A percentile compares a stretch with the other conserved stretches of the same genome.
phyloP scores from a whole-genome alignment of 371 early-diverging fungal genomes.

The Nematocida sp. region DNA sequence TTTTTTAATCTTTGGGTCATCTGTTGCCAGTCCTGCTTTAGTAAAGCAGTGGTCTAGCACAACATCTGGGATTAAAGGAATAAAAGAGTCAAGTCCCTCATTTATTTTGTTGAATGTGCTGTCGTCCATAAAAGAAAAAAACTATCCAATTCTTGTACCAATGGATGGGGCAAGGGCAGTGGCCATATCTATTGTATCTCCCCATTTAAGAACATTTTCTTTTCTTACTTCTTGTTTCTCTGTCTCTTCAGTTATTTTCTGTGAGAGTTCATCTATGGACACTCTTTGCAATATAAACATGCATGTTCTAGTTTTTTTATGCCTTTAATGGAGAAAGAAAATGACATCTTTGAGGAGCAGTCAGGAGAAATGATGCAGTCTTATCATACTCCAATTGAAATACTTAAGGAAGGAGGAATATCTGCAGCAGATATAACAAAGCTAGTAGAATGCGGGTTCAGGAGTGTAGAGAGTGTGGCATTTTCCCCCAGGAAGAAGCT shows the following conservation, averaged over 20 bases:
- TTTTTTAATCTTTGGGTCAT: constrained; percentile 70
- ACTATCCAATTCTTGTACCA: constrained; percentile 32
- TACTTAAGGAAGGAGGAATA: constrained; percentile 77
- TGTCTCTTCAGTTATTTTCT: background rate
- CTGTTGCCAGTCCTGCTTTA: constrained; percentile 84
- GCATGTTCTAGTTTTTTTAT: constrained; percentile 10
- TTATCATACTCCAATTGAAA: constrained; percentile 63
- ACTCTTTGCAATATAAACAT: constrained; percentile 37
- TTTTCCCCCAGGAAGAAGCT: constrained; percentile 88
- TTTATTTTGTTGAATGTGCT: constrained; percentile 68
- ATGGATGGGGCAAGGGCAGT: constrained; percentile 77
- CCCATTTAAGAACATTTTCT: constrained; percentile 47
- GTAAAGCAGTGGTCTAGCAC: constrained; percentile 88
- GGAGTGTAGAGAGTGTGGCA: constrained; percentile 88
- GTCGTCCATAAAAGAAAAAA: constrained; percentile 67
- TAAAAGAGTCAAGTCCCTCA: constrained; percentile 66
- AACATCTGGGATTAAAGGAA: constrained; percentile 79
- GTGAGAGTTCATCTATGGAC: constrained; percentile 17
- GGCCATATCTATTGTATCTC: constrained; percentile 81
- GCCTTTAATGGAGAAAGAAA: constrained; percentile 59
- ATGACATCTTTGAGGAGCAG: constrained; percentile 63
- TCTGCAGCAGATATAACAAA: constrained; percentile 79
- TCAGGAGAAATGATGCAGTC: constrained; percentile 69
- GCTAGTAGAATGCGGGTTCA: constrained; percentile 83
- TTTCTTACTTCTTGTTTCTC: constrained; percentile 25